phyloP scores from a whole-genome alignment of 352 stramenopile genomes.

The Phytophthora sojae region DNA sequence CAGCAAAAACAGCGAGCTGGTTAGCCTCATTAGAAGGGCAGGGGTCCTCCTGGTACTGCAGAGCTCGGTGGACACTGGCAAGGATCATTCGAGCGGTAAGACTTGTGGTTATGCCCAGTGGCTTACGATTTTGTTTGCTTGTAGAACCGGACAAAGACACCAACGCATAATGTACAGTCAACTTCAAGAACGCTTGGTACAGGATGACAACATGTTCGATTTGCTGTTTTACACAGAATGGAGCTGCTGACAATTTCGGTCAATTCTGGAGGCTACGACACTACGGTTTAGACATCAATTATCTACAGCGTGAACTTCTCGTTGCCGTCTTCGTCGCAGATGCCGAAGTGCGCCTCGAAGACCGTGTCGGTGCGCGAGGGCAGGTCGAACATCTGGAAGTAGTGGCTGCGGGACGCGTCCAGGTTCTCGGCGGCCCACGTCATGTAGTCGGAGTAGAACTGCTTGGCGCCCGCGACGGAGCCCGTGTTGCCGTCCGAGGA shows the following conservation, averaged over 20 bases:
- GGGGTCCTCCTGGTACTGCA: no score
- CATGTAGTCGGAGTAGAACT: constrained; percentile 51
- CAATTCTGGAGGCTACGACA: background rate
- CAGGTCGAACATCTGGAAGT: constrained; percentile 75
- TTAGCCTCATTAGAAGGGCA: constrained; percentile 31
- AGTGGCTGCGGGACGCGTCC: constrained; percentile 47
- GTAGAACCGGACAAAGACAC: no score
- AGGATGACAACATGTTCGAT: background rate
- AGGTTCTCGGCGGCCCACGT: constrained; percentile 42
- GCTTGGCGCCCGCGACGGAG: constrained; percentile 42
- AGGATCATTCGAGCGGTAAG: no score
- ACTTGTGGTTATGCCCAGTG: no score
- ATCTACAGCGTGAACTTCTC: constrained; percentile 50
- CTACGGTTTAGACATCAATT: background rate
- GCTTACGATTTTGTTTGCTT: no score
- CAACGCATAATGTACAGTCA: no score
- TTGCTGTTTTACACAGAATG: no score
- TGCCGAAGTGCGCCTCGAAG: constrained; percentile 63
- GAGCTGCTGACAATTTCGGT: background rate
- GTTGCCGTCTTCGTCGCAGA: constrained; percentile 43
- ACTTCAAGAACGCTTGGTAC: background rate
- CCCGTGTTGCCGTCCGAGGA: constrained; percentile 52
- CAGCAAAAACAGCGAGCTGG: constrained; percentile 48
- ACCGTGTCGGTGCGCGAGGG: constrained; percentile 46
- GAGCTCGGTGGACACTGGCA: no score